Evolutionary conservation across 116 monocot genomes (phyloP).

Genomic region (Posidonia oceanica): DNA sequence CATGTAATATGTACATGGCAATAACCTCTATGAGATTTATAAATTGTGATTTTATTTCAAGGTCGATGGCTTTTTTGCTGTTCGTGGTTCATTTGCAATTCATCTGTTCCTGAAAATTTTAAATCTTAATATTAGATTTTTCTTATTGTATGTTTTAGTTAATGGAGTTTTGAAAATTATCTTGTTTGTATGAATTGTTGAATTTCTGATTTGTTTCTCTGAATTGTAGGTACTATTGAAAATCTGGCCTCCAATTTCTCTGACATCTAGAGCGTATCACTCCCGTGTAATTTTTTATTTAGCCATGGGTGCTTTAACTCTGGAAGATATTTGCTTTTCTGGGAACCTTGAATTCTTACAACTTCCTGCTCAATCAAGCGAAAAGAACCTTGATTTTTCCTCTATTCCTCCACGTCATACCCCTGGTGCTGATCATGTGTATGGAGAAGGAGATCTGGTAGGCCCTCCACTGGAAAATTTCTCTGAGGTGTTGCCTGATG

Average conservation of each 20-base stretch:
- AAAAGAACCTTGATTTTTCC: slow-evolving; percentile 7
- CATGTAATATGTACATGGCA: too few species aligned
- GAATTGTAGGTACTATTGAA: not conserved
- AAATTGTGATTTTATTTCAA: too few species aligned
- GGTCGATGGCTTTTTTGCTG: too few species aligned
- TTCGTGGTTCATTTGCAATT: too few species aligned
- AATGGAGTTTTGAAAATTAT: not conserved
- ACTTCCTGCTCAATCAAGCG: not conserved
- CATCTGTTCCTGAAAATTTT: too few species aligned
- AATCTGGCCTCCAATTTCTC: not conserved
- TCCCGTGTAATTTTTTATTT: not conserved
- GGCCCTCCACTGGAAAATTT: not conserved
- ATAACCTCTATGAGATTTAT: too few species aligned
- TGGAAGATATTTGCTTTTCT: slow-evolving; percentile 13
- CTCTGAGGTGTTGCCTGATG: slow-evolving; percentile 2
- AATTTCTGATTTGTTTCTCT: not conserved
- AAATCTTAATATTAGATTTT: too few species aligned
- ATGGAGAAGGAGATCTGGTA: not conserved
- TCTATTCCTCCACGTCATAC: not conserved
- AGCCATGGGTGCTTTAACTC: slow-evolving; percentile 11
- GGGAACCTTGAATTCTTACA: slow-evolving; percentile 10
- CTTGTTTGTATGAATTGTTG: not conserved
- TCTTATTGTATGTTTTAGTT: too few species aligned
- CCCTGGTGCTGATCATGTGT: not conserved
- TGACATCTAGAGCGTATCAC: not conserved